Conservation (phyloP, 305 asterid species). For the Fraxinus angustifolia region DNA sequence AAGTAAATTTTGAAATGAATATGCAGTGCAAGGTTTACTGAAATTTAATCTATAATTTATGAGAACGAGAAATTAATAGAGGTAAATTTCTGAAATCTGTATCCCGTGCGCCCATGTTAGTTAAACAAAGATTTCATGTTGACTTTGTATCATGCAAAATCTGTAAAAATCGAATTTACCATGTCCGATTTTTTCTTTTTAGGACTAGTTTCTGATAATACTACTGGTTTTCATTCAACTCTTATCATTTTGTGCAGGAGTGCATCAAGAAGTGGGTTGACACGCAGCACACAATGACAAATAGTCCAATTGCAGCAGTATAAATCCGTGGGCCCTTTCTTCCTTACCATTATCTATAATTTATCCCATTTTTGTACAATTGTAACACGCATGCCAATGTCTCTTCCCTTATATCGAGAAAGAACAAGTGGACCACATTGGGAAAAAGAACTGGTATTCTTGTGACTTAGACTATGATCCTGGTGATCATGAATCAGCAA, state of each 20-base stretch:
- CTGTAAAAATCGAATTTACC: not conserved
- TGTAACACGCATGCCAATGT: slow-evolving; percentile 69
- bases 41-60: not conserved
- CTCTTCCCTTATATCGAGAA: slow-evolving; percentile 49
- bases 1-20: not conserved
- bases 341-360: slow-evolving; percentile 32
- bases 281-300: slow-evolving; percentile 74
- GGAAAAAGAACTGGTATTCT: slow-evolving; percentile 49
- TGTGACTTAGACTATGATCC: slow-evolving; percentile 69
- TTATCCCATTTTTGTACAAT: slow-evolving; percentile 58
- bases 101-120: not conserved
- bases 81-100: not conserved
- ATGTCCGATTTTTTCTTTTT: not conserved
- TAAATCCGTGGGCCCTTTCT: slow-evolving; percentile 30
- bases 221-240: slow-evolving; percentile 6
- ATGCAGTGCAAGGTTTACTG: not conserved
- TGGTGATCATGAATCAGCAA: slow-evolving; percentile 51
- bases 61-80: not conserved
- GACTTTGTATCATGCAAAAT: not conserved
- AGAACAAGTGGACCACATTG: slow-evolving; percentile 33
- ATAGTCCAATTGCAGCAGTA: slow-evolving; percentile 26
- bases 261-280: slow-evolving; percentile 61
- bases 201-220: not conserved
- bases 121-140: not conserved
- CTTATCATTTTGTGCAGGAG: slow-evolving; percentile 46